Percentiles rank a stretch among this genome's conserved stretches.
These are phyloP conservation scores for Coemansia pectinata DNA, from an alignment of 192 early-diverging fungal species.

Conservation along the genomic window DNA sequence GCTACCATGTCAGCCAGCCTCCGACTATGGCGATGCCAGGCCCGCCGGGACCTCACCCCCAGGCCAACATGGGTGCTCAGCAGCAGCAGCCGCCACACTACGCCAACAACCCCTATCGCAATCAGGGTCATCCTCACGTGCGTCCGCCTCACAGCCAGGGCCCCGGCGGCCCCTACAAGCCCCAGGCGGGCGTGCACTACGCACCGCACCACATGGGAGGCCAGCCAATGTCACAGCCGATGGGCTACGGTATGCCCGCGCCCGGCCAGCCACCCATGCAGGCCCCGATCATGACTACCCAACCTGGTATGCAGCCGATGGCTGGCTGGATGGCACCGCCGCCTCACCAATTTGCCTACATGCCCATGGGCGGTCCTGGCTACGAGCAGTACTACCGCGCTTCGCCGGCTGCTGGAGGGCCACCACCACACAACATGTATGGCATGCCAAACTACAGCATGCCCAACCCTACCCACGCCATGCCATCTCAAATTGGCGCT, in stretches of 20 bases:
- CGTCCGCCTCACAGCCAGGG: constrained; percentile 43
- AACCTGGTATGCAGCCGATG: constrained; percentile 52
- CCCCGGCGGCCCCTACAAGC: constrained; percentile 39
- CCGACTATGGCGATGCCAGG: constrained; percentile 25
- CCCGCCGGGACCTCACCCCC: constrained; percentile 13
- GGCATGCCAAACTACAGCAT: constrained; percentile 42
- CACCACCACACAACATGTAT: constrained; percentile 39
- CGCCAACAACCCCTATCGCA: constrained; percentile 38
- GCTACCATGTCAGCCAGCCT: constrained; percentile 18
- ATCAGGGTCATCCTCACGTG: constrained; percentile 37
- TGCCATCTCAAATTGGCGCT: constrained; percentile 34
- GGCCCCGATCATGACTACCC: constrained; percentile 46
- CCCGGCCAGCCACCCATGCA: constrained; percentile 50
- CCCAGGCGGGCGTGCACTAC: constrained; percentile 44
- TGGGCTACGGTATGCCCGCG: constrained; percentile 42
- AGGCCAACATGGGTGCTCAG: constrained; percentile 19
- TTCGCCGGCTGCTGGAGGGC: constrained; percentile 27
- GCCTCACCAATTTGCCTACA: constrained; percentile 45
- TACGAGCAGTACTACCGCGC: constrained; percentile 50
- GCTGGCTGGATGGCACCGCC: constrained; percentile 49
- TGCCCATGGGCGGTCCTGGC: constrained; percentile 31
- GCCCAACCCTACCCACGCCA: constrained; percentile 34
- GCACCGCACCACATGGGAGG: constrained; percentile 42
- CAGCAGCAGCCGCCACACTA: constrained; percentile 34
- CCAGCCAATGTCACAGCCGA: constrained; percentile 53